Evolutionary conservation across 441 rosid species (phyloP), one percentile per base, ranked within the genome.

Genomic region (Dalechampia spathulata): DNA sequence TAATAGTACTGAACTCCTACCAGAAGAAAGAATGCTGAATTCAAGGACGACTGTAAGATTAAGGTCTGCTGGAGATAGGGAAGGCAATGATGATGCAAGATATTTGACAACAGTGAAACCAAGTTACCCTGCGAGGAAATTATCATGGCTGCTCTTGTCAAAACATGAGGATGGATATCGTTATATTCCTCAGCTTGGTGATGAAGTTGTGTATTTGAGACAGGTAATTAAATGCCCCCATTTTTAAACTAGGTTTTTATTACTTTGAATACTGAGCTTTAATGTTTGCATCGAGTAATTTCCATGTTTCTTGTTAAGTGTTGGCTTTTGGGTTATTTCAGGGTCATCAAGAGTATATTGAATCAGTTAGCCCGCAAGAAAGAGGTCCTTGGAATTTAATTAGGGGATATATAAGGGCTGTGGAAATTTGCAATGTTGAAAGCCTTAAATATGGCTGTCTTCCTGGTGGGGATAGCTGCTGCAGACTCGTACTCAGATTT

Each of bases 391-490:
- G 95, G 97, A 62, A 49, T 58, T 69, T 75, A 55, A 36, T 75
- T 13, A 79, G 73, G 62, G 82, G 78, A 21, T 67, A 63, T 57
- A 57, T 90, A 51, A 74, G 80, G 54, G 85, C 89, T 14, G 89
- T 82, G 58, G 99, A 93, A 70, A 78, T 78, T 69, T 90, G 99
- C 71, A 78, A 70, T 75, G 82, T 87, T 54, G 87, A 81, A 79
- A 66, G 62, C 56, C 95, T 93, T 42, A 79, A 75, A 46, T 93
- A 90, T 75, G 80, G 86, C 55, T 69, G 77, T 28, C 73, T 62
- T 71, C 75, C 93, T 43, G 99, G 96, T 46, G 99, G 99, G 50
- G 99, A 93, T 66, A 81, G 96, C 82, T 90, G 99, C 78, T 90
- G 99, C 71, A 93, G 86, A 83, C 69, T 93, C 82, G 77, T 65